Conservation (phyloP, 805 yeast species). For the Schizosaccharomyces cryophilus region DNA sequence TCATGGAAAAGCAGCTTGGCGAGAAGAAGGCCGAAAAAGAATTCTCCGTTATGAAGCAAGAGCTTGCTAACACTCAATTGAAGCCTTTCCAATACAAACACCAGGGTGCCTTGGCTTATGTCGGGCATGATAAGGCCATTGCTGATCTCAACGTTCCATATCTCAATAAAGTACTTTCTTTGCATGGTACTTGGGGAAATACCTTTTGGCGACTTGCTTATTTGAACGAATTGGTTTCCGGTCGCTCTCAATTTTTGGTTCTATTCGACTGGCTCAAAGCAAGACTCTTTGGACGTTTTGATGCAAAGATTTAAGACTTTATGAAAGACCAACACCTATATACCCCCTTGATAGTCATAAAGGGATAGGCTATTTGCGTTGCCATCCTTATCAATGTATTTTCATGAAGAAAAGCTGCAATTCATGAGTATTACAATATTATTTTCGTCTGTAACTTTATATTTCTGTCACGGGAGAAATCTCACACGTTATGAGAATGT, state of each 20-base stretch:
- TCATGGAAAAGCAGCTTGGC: not conserved
- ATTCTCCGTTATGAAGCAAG: not conserved
- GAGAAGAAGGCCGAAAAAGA: not conserved
- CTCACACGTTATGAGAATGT: too few species aligned
- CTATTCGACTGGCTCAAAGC: constrained; percentile 76
- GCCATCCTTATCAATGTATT: too few species aligned
- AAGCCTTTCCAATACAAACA: constrained; percentile 54
- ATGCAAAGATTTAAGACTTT: not conserved
- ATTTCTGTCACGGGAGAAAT: too few species aligned
- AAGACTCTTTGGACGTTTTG: constrained; percentile 51
- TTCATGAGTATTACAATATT: too few species aligned
- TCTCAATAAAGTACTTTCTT: constrained; percentile 19
- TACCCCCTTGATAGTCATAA: too few species aligned
- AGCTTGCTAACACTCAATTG: not conserved
- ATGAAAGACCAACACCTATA: too few species aligned
- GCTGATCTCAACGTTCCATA: constrained; percentile 35
- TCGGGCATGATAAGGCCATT: constrained; percentile 76
- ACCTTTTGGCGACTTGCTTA: constrained; percentile 90
- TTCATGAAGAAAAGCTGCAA: too few species aligned
- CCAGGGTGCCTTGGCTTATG: constrained; percentile 83
- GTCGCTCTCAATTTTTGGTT: constrained; percentile 69
- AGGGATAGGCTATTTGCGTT: too few species aligned
- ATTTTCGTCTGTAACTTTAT: too few species aligned
- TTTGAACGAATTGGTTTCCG: constrained; percentile 72
- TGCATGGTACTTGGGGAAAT: constrained; percentile 72